phyloP scores from a whole-genome alignment of 306 rosid genomes.

The Glycine soja region DNA sequence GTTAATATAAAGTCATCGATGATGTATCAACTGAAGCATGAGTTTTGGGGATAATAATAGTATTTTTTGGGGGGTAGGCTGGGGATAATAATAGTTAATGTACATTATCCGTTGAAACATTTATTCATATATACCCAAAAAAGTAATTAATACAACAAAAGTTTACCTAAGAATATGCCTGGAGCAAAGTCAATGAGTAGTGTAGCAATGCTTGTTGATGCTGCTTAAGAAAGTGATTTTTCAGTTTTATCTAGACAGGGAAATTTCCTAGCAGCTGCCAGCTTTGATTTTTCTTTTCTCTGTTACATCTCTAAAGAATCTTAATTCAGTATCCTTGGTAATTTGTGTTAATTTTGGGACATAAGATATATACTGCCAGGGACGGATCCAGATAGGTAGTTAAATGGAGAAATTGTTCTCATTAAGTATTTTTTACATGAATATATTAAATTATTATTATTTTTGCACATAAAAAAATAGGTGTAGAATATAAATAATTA shows the following conservation, averaged over 20 bases:
- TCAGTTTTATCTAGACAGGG: neutral
- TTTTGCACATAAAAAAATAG: too few species aligned
- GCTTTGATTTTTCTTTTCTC: too few species aligned
- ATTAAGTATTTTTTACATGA: too few species aligned
- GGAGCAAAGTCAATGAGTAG: slow-evolving; percentile 6
- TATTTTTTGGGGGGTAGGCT: too few species aligned
- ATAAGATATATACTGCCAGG: too few species aligned
- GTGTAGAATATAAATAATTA: too few species aligned
- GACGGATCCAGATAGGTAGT: too few species aligned
- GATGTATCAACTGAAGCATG: neutral
- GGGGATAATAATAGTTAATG: neutral
- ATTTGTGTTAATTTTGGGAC: too few species aligned
- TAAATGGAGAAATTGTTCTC: too few species aligned
- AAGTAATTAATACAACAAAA: neutral
- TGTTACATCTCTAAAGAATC: too few species aligned
- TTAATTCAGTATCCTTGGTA: too few species aligned
- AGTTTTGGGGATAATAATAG: neutral
- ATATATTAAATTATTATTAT: too few species aligned
- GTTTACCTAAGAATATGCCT: neutral
- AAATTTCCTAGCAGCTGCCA: neutral
- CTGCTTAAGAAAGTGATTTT: neutral
- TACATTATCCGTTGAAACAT: neutral
- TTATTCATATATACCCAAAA: neutral
- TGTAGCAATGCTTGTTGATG: neutral
- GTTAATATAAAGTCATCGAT: neutral